A percentile compares a stretch with the other conserved stretches of the same genome.
Evolutionary conservation across 1,284 basidiomycete genomes (phyloP).

Genomic region (Irpex sp.): DNA sequence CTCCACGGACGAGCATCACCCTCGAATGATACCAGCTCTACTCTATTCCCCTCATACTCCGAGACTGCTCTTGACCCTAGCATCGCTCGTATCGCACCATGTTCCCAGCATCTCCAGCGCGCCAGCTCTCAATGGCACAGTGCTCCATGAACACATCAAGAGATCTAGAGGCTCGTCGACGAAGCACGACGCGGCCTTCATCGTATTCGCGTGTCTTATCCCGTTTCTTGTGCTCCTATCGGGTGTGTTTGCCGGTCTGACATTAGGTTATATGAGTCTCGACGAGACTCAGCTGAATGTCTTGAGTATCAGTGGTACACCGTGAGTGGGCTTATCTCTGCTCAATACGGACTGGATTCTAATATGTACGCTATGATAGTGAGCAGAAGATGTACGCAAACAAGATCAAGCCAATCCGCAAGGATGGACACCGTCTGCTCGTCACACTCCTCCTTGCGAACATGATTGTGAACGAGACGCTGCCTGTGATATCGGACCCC

Average conservation of each 20-base stretch:
- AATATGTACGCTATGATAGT: conserved; percentile 30
- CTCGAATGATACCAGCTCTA: conserved; percentile 29
- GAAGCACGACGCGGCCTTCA: conserved; percentile 31
- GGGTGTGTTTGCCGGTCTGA: conserved; percentile 72
- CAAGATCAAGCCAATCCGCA: conserved; percentile 84
- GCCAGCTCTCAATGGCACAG: conserved; percentile 21
- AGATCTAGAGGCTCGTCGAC: conserved; percentile 18
- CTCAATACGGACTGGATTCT: background rate
- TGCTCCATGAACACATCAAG: conserved; percentile 26
- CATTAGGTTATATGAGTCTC: conserved; percentile 89
- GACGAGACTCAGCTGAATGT: conserved; percentile 92
- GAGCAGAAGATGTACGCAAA: conserved; percentile 78
- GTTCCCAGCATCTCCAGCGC: conserved; percentile 30
- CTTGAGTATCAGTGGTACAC: conserved; percentile 78
- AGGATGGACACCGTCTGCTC: conserved; percentile 80
- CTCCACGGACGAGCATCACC: conserved; percentile 16
- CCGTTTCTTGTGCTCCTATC: conserved; percentile 59
- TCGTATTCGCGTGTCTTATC: conserved; percentile 52
- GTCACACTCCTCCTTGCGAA: conserved; percentile 82
- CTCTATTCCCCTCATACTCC: conserved; percentile 26
- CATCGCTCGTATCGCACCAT: conserved; percentile 43
- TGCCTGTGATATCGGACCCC: conserved; percentile 88
- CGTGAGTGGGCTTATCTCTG: conserved; percentile 40
- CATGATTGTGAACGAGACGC: conserved; percentile 90
- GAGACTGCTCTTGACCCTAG: conserved; percentile 41